These are phyloP conservation scores for Calonectria montana DNA, from an alignment of 2,329 filamentous ascomycete genomes.

Conservation along the genomic window DNA sequence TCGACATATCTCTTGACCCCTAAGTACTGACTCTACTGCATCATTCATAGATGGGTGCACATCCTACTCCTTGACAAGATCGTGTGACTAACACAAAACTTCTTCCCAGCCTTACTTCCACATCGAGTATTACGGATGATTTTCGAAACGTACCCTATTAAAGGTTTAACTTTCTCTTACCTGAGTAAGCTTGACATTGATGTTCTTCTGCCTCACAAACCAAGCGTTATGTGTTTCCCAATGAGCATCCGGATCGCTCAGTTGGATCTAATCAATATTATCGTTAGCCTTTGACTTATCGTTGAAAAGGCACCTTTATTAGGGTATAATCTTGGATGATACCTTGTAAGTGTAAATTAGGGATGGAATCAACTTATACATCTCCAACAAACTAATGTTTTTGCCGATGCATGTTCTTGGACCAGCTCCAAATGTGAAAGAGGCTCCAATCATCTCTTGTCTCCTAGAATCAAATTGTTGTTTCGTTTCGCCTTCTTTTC, in stretches of 20 bases:
- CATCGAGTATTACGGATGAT: no score
- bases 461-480: not conserved
- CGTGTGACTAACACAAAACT: no score
- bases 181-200: conserved; percentile 47
- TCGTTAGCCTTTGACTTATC: not conserved
- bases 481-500: conserved; percentile 39
- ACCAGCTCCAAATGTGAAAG: conserved; percentile 74
- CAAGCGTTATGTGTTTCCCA: conserved; percentile 70
- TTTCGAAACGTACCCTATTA: not conserved
- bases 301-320: not conserved
- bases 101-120: no score
- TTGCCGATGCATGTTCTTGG: conserved; percentile 76
- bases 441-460: conserved; percentile 22
- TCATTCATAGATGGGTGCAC: no score
- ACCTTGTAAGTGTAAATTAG: conserved; percentile 27
- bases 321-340: not conserved
- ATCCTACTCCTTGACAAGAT: no score
- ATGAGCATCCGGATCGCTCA: conserved; percentile 63
- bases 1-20: no score
- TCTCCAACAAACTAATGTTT: conserved; percentile 71
- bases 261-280: conserved; percentile 55
- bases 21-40: no score
- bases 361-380: conserved; percentile 68
- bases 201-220: conserved; percentile 70
- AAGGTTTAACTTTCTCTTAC: not conserved